These are phyloP conservation scores for Agrocybe pediades DNA, from an alignment of 768 basidiomycete genomes.

Conservation along the genomic window DNA sequence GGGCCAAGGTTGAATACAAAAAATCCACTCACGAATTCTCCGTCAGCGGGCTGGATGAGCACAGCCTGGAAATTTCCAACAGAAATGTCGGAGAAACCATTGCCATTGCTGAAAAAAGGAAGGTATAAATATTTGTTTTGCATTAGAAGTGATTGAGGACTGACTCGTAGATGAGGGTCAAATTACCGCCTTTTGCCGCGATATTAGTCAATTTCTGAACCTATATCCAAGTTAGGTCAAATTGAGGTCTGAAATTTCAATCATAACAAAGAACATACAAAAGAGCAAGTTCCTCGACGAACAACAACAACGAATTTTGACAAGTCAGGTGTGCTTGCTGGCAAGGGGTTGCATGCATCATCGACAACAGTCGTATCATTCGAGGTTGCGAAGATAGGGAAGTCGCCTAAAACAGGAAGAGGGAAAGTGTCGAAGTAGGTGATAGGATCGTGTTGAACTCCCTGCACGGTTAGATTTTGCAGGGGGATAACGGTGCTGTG, in stretches of 20 bases:
- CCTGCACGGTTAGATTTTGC: slow-evolving; percentile 54
- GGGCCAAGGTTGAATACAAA: background rate
- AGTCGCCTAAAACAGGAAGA: slow-evolving; percentile 42
- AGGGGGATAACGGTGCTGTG: slow-evolving; percentile 54
- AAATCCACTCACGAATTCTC: slow-evolving; percentile 52
- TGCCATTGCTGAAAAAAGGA: slow-evolving; percentile 42
- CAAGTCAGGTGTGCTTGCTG: slow-evolving; percentile 55
- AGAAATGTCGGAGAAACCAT: slow-evolving; percentile 41
- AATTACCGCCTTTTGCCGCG: slow-evolving; percentile 52
- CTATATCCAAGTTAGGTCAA: slow-evolving; percentile 21
- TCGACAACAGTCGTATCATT: slow-evolving; percentile 51
- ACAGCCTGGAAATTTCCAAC: slow-evolving; percentile 49
- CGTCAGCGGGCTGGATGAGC: slow-evolving; percentile 56
- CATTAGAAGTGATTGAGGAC: slow-evolving; percentile 30
- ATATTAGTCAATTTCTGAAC: slow-evolving; percentile 53
- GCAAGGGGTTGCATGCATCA: slow-evolving; percentile 62
- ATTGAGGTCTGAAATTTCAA: background rate
- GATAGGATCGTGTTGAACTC: slow-evolving; percentile 49
- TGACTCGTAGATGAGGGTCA: slow-evolving; percentile 57
- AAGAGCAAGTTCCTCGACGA: slow-evolving; percentile 59
- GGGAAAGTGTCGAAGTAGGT: slow-evolving; percentile 56
- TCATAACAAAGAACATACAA: slow-evolving; percentile 32
- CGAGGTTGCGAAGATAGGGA: slow-evolving; percentile 62
- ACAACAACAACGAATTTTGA: slow-evolving; percentile 55
- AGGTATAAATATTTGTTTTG: background rate